Evolutionary conservation across 1,139 yeast species (phyloP), one percentile per base, ranked within the genome.

Genomic region (Hemisphaericaspora xylofermentans): DNA sequence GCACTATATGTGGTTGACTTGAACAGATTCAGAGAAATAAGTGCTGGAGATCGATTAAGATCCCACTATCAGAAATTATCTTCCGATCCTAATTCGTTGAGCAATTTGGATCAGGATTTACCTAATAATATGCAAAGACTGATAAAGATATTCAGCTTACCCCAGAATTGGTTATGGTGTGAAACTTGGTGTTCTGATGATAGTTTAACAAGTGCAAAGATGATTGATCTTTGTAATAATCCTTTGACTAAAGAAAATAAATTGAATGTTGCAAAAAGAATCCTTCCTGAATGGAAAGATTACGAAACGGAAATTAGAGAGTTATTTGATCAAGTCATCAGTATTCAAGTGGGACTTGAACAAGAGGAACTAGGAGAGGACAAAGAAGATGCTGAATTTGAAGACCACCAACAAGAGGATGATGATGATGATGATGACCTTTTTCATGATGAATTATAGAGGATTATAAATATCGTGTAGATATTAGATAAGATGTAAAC

Each of bases 111-210:
- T 57, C 98, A 91, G 59, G 98, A 93, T 59, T 73, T 93, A 49
- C 91, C 96, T 10, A 93, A 93, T 59, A 88, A 88, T 56, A 54
- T 91, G 52, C 98, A 93, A 60, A 56, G 71, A 26, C 63, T 63
- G 32, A 61, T 88, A 16, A 85, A 84, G 35, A 88, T 88, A 19
- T 76, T 69, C 54, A 83, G 94, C 17, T 67, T 88, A 33, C 87
- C 89, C 2, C 85, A 84, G 52, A 88, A 85, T 36, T 88, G 95
- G 94, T 66, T 87, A 30, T 88, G 96, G 96, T 88, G 95, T 62
- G 96, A 88, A 55, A 87, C 96, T 0, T 88, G 96, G 96, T 87
- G 96, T 57, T 70, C 81, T n/a, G 86, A 80, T 49, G 83, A 75
- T 38, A 67, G 77, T 22, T 62, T 84, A 43, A 56, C 56, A 37